Base-by-base conservation (phyloP, 1,139 yeast species). In the Geotrichum phurueaensis region DNA sequence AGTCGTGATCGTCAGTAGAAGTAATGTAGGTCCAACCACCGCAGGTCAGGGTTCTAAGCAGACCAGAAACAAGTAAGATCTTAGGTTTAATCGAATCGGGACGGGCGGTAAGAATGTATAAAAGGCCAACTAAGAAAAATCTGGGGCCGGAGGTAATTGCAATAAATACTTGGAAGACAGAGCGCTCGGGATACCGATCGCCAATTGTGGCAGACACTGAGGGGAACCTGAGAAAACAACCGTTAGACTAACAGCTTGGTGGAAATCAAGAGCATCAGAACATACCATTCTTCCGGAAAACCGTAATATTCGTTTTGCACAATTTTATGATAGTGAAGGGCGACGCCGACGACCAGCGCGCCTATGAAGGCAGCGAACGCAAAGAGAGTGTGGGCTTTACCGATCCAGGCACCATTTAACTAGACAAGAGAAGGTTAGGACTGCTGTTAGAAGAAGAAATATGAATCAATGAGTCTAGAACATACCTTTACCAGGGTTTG, bases 1-100 rank as follows among this genome's bases (percentile, higher is more conserved):
- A 86, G 75, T 92, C 97, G 70, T 92, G 99, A 72, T 94, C 97
- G 72, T 94, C 99, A 0, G 98, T 90, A 10, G 96, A 89, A 1
- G 99, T 94, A 66, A 94, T 87, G 71, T 94, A 94, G 18, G 95
- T 96, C 98, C 98, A 94, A 13, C 98, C 98, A 68, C 99, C 99
- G 70, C 99, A 94, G 0, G 97, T 87, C 61, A 94, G 82, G 0
- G 99, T 94, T 74, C 99, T 83, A 25, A 88, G 62, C 1, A 88
- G 63, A 12, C 99, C 99, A 1, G 85, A 72, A 0, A 83, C 65
- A 12, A 85, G 70, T 58, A 81, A 71, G 39, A 78, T 64, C 60
- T 69, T 67, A 2, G 89, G 84, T 43, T 75, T 67, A 12, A 68
- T 63, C 0, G 82, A 74, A 54, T 78, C 73, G n/a, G 76, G 73